phyloP scores from a whole-genome alignment of 345 rosid genomes.

The Conringia planisiliqua region DNA sequence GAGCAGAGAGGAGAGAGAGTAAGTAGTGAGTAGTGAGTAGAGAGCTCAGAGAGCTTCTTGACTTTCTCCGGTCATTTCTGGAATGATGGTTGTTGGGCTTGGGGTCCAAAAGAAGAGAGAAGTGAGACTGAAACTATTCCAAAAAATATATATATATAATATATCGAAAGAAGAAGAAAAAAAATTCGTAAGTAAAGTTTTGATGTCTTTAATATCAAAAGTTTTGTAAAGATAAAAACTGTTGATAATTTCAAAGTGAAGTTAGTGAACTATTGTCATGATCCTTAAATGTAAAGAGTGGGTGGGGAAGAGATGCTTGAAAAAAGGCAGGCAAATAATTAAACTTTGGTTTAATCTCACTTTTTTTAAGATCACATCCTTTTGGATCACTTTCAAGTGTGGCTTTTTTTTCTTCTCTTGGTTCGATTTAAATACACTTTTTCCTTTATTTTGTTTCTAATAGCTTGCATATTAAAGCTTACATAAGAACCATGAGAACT shows the following conservation, averaged over 20 bases:
- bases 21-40: constrained; percentile 27
- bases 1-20: constrained; percentile 13
- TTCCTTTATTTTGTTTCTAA: not conserved
- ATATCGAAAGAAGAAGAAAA: not conserved
- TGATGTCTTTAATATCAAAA: constrained; percentile 11
- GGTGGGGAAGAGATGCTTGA: constrained; percentile 28
- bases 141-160: not conserved
- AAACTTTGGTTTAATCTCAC: constrained; percentile 24
- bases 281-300: constrained; percentile 19
- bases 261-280: constrained; percentile 11
- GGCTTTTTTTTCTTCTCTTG: not conserved
- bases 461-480: not conserved
- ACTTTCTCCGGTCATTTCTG: constrained; percentile 32
- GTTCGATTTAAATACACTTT: not conserved
- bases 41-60: constrained; percentile 31
- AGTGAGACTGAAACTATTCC: constrained; percentile 8
- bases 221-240: not conserved
- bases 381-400: constrained; percentile 16
- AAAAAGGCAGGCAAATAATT: constrained; percentile 20
- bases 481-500: not conserved
- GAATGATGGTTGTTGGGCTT: constrained; percentile 29
- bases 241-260: constrained; percentile 10
- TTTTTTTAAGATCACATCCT: constrained; percentile 1
- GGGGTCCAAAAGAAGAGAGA: constrained; percentile 27
- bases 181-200: not conserved